phyloP scores from a whole-genome alignment of 2,329 filamentous ascomycete species.

The Fusarium euwallaceae region DNA sequence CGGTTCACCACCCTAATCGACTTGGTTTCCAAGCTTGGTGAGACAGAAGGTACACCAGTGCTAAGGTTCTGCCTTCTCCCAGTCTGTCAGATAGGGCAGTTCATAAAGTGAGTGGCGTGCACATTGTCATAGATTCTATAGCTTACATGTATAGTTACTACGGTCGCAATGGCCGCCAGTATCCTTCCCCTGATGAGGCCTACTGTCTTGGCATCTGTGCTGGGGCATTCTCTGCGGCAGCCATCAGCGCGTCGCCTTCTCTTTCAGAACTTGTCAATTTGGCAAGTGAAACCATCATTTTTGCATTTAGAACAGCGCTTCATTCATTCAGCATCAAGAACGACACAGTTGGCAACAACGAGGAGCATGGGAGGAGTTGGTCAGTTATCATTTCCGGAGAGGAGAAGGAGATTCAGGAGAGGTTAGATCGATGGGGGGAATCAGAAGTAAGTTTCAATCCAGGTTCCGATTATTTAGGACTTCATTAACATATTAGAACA shows the following conservation, averaged over 20 bases:
- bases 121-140: neutral
- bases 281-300: slow-evolving; percentile 34
- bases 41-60: slow-evolving; percentile 33
- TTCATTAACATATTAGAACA: neutral
- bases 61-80: slow-evolving; percentile 42
- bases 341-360: slow-evolving; percentile 26
- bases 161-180: slow-evolving; percentile 28
- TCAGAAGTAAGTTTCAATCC: slow-evolving; percentile 18
- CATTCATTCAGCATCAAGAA: slow-evolving; percentile 25
- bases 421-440: slow-evolving; percentile 3
- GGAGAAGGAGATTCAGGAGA: slow-evolving; percentile 17
- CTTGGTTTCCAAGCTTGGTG: slow-evolving; percentile 36
- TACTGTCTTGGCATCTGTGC: slow-evolving; percentile 43
- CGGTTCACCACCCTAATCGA: slow-evolving; percentile 47
- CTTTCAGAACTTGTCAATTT: slow-evolving; percentile 39
- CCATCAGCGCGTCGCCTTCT: slow-evolving; percentile 41
- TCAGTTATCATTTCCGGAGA: slow-evolving; percentile 32
- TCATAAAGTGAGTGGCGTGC: slow-evolving; percentile 38
- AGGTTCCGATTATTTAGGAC: too few relatives aligned
- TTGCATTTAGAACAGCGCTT: slow-evolving; percentile 40
- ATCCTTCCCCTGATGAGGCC: slow-evolving; percentile 36
- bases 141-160: slow-evolving; percentile 18
- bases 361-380: slow-evolving; percentile 25
- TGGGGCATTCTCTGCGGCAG: slow-evolving; percentile 45
- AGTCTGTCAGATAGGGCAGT: slow-evolving; percentile 42